Base-by-base conservation (phyloP, 164 flowering plant genomes). In the Cinnamomum micranthum region DNA sequence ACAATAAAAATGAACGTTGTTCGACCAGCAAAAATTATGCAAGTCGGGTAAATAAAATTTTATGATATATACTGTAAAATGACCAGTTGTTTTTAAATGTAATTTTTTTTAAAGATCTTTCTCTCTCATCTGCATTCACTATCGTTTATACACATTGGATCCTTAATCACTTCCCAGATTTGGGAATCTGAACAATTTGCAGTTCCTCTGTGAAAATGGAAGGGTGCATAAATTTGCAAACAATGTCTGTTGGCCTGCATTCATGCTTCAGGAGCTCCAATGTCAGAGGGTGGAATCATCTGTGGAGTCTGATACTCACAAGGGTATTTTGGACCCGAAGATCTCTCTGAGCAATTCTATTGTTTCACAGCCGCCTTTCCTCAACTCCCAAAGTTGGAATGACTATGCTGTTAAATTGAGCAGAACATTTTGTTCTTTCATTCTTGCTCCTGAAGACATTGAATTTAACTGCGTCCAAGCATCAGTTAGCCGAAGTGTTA, bases 161-260 rank as follows among this genome's bases (percentile, higher is more conserved):
- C 90, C 93, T 93, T 93, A 82, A 92, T 85, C 14, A 72, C 52
- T 74, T 28, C 82, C 24, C 82, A 95, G 99, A 78, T 95, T 86
- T 85, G 98, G 93, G 58, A 95, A 91, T 85, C 74, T 95, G 80
- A 90, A 82, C 84, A 93, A 92, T 80, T 84, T 95, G 89, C 98
- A 92, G 81, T 95, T 95, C 75, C 85, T 95, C 13, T 93, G 92
- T 78, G 99, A 95, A 85, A 90, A 86, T 81, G 99, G 99, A 73
- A 89, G 99, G 75, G 87, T 93, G 71, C 98, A 95, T 65, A 95
- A 95, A 80, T 89, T 95, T 82, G 96, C 98, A 71, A 95, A 92
- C 83, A 92, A 92, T 84, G 88, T 92, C 79, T 95, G 98, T 82
- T 86, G 88, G 68, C 89, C 89, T 76, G 88, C 92, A 78, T 93